Percentiles rank a stretch among this genome's conserved stretches.
Conservation (phyloP, 352 stramenopile genomes). For the Globisporangium emineosum region DNA sequence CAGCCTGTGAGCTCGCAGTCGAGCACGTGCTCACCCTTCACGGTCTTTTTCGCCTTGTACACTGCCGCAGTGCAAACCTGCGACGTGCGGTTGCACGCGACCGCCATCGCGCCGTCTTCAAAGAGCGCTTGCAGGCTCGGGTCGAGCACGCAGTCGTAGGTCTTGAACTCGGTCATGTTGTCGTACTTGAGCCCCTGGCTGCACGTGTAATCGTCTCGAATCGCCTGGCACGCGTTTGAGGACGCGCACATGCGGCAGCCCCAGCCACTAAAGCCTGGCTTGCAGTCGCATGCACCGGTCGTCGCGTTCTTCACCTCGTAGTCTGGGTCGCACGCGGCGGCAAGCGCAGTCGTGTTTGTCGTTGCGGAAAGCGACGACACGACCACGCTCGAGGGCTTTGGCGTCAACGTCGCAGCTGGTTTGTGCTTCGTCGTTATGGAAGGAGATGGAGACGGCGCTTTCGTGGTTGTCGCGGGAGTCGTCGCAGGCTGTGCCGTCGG, state of each 20-base stretch:
- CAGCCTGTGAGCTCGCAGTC: constrained; percentile 65
- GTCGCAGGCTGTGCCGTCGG: constrained; percentile 13
- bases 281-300: constrained; percentile 53
- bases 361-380: constrained; percentile 16
- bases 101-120: constrained; percentile 55
- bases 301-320: constrained; percentile 57
- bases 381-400: neutral
- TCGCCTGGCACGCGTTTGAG: constrained; percentile 32
- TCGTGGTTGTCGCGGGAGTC: neutral
- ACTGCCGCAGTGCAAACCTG: constrained; percentile 62
- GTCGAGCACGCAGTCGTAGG: constrained; percentile 62
- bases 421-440: constrained; percentile 8
- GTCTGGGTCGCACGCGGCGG: constrained; percentile 42
- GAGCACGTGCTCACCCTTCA: constrained; percentile 57
- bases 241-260: constrained; percentile 60
- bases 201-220: constrained; percentile 40
- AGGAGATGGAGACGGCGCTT: constrained; percentile 9
- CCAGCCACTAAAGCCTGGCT: constrained; percentile 52
- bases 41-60: constrained; percentile 50
- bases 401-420: constrained; percentile 37
- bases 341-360: neutral
- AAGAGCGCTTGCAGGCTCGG: constrained; percentile 58
- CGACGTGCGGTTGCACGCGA: constrained; percentile 51
- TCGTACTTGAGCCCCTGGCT: constrained; percentile 50
- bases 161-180: constrained; percentile 46